Conservation (phyloP, 192 early-diverging fungal genomes). For the Glomus cerebriforme region DNA sequence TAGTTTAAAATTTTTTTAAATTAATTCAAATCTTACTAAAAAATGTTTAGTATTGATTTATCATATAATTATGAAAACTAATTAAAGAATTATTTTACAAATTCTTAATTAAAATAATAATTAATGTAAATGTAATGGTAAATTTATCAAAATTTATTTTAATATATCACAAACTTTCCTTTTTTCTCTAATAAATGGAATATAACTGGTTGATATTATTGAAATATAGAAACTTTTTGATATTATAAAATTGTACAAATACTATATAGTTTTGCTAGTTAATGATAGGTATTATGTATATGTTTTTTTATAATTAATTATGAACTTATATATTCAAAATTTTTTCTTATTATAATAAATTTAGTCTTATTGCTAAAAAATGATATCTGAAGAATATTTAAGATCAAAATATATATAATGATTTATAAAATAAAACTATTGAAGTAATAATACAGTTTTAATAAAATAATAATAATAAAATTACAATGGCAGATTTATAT, state of each 20-base stretch:
- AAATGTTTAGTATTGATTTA: too few relatives aligned
- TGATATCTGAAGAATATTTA: neutral
- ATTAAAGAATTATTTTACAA: too few relatives aligned
- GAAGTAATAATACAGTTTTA: neutral
- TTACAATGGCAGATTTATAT: neutral
- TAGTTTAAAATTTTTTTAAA: too few relatives aligned
- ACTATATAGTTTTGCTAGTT: neutral
- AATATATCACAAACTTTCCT: neutral
- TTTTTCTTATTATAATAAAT: neutral
- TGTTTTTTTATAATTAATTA: neutral
- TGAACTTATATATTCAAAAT: neutral
- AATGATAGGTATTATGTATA: neutral
- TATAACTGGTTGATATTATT: neutral
- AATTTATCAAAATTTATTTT: neutral
- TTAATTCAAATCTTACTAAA: too few relatives aligned
- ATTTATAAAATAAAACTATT: neutral
- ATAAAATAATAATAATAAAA: neutral
- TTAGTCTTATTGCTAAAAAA: neutral
- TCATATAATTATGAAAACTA: too few relatives aligned
- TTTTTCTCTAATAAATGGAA: neutral
- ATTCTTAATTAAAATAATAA: too few relatives aligned
- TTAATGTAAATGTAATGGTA: too few relatives aligned
- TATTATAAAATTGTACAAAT: neutral
- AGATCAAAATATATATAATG: neutral
- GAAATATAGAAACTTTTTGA: neutral